phyloP scores from a whole-genome alignment of 2,329 filamentous ascomycete genomes.

The Ophiostoma novo-ulmi region DNA sequence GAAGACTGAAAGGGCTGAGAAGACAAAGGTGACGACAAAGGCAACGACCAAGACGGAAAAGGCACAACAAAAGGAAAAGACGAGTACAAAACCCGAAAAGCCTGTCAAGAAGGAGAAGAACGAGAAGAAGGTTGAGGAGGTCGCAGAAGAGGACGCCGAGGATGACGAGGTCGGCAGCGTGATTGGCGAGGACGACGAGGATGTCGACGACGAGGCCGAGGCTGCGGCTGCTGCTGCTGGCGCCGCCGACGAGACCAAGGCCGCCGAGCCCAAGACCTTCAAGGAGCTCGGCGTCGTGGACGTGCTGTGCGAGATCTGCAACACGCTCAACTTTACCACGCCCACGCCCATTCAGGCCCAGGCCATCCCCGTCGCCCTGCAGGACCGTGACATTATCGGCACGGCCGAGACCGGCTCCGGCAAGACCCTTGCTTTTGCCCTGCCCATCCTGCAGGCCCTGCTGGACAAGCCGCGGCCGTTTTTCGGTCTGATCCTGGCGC shows the following conservation, averaged over 20 bases:
- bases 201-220: neutral
- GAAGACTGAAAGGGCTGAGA: neutral
- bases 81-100: neutral
- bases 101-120: neutral
- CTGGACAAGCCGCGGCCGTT: slow-evolving; percentile 81
- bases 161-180: neutral
- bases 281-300: slow-evolving; percentile 75
- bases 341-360: slow-evolving; percentile 87
- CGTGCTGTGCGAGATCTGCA: slow-evolving; percentile 82
- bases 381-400: slow-evolving; percentile 82
- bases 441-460: slow-evolving; percentile 86
- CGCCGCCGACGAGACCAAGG: neutral
- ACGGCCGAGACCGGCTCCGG: slow-evolving; percentile 92
- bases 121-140: neutral
- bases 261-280: slow-evolving; percentile 52
- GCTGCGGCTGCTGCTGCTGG: neutral
- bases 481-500: slow-evolving; percentile 85
- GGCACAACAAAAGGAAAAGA: slow-evolving; percentile 10
- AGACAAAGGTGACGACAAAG: neutral
- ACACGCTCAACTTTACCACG: slow-evolving; percentile 70
- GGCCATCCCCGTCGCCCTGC: slow-evolving; percentile 73
- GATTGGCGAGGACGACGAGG: neutral
- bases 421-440: slow-evolving; percentile 91
- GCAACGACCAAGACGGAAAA: neutral
- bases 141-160: neutral